These are phyloP conservation scores for Cystofilobasidium bisporidii DNA, from an alignment of 768 basidiomycete genomes.

Conservation along the genomic window DNA sequence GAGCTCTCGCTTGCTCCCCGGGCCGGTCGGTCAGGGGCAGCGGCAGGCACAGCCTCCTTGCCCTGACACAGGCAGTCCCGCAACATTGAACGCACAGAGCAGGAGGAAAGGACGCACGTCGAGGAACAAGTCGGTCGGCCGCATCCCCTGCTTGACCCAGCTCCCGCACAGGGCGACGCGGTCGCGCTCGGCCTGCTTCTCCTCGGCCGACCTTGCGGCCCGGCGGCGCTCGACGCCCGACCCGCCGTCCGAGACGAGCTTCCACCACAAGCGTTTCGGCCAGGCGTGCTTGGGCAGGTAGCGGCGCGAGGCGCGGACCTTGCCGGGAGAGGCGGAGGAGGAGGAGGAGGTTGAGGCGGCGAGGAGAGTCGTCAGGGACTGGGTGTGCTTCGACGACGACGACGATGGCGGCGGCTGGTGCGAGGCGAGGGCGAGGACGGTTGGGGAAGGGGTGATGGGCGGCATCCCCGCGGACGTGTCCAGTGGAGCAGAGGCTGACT, in stretches of 20 bases:
- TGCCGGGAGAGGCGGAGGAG: conserved; percentile 5
- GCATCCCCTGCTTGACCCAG: conserved; percentile 15
- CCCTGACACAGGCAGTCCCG: no score
- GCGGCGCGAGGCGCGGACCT: background rate
- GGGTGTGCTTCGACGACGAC: no score
- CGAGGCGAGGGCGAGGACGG: background rate
- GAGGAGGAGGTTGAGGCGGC: no score
- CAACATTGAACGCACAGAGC: no score
- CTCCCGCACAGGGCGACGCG: conserved; percentile 1
- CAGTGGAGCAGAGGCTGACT: no score
- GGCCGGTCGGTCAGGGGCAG: no score
- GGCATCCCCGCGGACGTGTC: background rate
- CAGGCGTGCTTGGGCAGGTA: conserved; percentile 21
- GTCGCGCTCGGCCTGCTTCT: conserved; percentile 10
- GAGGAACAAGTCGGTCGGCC: conserved; percentile 19
- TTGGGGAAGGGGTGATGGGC: background rate
- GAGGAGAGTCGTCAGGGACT: no score
- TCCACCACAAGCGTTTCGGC: background rate
- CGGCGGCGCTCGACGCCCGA: conserved; percentile 16
- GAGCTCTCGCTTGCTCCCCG: no score
- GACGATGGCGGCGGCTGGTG: background rate
- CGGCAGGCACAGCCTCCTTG: no score
- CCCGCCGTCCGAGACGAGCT: conserved; percentile 23
- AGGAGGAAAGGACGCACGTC: conserved; percentile 18
- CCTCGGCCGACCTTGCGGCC: conserved; percentile 7